A percentile compares a stretch with the other conserved stretches of the same genome.
Evolutionary conservation across 1,284 basidiomycete species (phyloP).

Genomic region (Cryptococcus sp.): DNA sequence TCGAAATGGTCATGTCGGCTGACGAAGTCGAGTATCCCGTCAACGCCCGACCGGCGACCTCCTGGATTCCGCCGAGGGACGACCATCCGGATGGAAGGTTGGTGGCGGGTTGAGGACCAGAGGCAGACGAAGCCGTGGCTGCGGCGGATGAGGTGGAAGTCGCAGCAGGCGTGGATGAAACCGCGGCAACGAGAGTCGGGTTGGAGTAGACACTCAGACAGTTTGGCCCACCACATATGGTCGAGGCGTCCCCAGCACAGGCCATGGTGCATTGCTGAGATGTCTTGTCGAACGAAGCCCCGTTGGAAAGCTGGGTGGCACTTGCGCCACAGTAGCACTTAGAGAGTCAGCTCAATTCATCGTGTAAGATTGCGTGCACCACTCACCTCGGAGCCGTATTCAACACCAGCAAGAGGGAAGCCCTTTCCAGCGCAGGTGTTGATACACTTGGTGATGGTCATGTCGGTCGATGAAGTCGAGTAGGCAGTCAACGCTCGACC

Average conservation of each 20-base stretch:
- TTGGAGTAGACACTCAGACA: conserved; percentile 4
- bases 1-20: conserved; percentile 21
- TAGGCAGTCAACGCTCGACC: conserved; percentile 4
- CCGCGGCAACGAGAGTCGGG: conserved; percentile 29
- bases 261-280: conserved; percentile 15
- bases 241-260: conserved; percentile 21
- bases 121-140: neutral
- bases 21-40: conserved; percentile 13
- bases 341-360: too few relatives aligned
- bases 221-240: conserved; percentile 7
- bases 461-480: neutral
- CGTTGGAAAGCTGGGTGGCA: conserved; percentile 6
- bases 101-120: conserved; percentile 1
- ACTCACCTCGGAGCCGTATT: conserved; percentile 22
- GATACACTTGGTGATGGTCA: conserved; percentile 26
- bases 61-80: conserved; percentile 25
- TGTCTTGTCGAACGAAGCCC: neutral
- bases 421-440: conserved; percentile 4
- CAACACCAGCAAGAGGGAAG: conserved; percentile 7
- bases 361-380: too few relatives aligned
- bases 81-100: conserved; percentile 11
- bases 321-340: conserved; percentile 38
- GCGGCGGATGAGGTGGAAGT: conserved; percentile 9
- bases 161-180: conserved; percentile 3
- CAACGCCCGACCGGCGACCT: conserved; percentile 24